phyloP scores from a whole-genome alignment of 169 alveolate genomes.

The Perkinsus marinus region DNA sequence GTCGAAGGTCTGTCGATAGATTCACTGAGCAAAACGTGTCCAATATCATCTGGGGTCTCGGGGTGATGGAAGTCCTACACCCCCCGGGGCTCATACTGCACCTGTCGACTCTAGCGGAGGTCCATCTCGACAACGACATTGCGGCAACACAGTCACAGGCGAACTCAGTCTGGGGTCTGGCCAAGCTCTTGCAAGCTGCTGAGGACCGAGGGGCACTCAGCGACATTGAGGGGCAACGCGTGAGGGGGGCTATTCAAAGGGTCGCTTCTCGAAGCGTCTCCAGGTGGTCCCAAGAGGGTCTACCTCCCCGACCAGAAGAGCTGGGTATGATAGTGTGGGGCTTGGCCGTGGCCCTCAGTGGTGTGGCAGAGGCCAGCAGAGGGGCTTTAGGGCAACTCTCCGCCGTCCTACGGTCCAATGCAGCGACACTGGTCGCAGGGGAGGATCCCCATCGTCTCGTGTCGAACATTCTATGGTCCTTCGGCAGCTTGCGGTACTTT shows the following conservation, averaged over 20 bases:
- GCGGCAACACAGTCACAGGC: background rate
- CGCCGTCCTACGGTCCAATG: background rate
- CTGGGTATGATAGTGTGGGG: background rate
- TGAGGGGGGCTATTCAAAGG: background rate
- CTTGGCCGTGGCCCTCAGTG: background rate
- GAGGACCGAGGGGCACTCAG: background rate
- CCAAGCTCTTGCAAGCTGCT: background rate
- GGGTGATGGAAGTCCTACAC: background rate
- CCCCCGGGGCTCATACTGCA: background rate
- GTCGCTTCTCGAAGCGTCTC: background rate
- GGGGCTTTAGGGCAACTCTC: background rate
- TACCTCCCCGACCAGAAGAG: background rate
- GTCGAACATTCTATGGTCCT: background rate
- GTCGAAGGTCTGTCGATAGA: background rate
- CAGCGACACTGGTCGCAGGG: background rate
- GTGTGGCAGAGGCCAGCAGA: background rate
- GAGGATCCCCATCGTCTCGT: background rate
- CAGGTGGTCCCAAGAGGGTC: background rate
- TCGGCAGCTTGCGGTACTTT: background rate
- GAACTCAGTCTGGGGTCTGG: background rate
- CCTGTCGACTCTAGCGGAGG: background rate
- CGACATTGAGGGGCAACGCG: background rate
- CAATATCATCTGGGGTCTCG: background rate
- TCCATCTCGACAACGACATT: background rate
- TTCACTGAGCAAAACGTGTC: background rate